A percentile compares a stretch with the other conserved stretches of the same genome.
Conservation (phyloP, 768 basidiomycete species). For the Pholiota molesta region DNA sequence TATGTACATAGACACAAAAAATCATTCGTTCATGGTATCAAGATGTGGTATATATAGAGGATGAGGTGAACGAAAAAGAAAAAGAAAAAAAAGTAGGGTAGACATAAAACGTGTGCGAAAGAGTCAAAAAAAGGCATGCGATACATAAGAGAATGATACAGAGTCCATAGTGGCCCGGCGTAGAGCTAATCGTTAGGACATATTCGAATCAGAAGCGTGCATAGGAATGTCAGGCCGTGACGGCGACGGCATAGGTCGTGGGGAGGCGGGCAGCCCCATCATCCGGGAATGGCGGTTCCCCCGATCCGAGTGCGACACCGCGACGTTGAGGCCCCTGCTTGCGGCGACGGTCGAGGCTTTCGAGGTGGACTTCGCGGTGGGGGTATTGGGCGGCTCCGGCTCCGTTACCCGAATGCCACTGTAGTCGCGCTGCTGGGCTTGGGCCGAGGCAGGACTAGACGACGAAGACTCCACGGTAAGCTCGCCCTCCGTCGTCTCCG, state of each 20-base stretch:
- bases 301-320: slow-evolving; percentile 50
- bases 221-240: slow-evolving; percentile 30
- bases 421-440: slow-evolving; percentile 25
- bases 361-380: slow-evolving; percentile 41
- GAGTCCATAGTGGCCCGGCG: neutral
- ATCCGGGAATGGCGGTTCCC: slow-evolving; percentile 67
- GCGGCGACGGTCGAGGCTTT: slow-evolving; percentile 66
- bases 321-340: slow-evolving; percentile 71
- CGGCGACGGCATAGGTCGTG: slow-evolving; percentile 48
- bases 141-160: slow-evolving; percentile 1
- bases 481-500: slow-evolving; percentile 69
- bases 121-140: slow-evolving; percentile 2
- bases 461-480: slow-evolving; percentile 50
- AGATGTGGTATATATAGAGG: slow-evolving; percentile 37
- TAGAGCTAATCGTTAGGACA: slow-evolving; percentile 18
- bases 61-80: slow-evolving; percentile 13
- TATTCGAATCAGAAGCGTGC: slow-evolving; percentile 23
- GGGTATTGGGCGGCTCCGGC: slow-evolving; percentile 47
- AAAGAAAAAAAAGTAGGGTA: slow-evolving; percentile 7
- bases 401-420: slow-evolving; percentile 33
- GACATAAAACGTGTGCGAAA: slow-evolving; percentile 6
- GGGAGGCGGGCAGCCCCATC: slow-evolving; percentile 63
- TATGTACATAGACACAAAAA: slow-evolving; percentile 22
- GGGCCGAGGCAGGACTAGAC: slow-evolving; percentile 39
- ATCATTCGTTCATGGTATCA: slow-evolving; percentile 35